Percentiles rank a stretch among this genome's conserved stretches.
These are phyloP conservation scores for Phylloporus sp. DNA, from an alignment of 768 basidiomycete genomes.

Conservation along the genomic window DNA sequence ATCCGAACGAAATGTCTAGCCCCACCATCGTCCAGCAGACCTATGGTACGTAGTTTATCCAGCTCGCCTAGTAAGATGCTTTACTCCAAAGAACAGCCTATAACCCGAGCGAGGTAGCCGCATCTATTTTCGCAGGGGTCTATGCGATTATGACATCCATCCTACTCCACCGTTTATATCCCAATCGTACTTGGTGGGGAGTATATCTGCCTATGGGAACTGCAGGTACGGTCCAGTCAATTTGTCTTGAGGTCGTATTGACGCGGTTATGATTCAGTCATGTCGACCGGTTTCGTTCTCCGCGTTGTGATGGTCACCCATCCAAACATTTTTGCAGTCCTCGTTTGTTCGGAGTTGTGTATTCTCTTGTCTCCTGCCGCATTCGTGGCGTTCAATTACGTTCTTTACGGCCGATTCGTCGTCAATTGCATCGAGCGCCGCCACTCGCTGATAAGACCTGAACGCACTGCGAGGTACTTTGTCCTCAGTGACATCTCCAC, in stretches of 20 bases:
- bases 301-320: conserved; percentile 17
- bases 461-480: conserved; percentile 22
- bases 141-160: conserved; percentile 12
- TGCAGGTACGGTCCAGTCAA: conserved; percentile 12
- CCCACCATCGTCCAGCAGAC: conserved; percentile 6
- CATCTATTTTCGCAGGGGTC: conserved; percentile 20
- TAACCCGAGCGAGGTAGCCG: conserved; percentile 20
- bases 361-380: conserved; percentile 25
- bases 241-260: not conserved
- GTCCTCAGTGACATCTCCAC: conserved; percentile 27
- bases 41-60: not conserved
- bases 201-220: conserved; percentile 30
- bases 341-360: conserved; percentile 19
- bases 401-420: conserved; percentile 29
- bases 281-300: conserved; percentile 17
- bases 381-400: conserved; percentile 33
- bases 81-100: conserved; percentile 15
- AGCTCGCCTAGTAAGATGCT: not conserved
- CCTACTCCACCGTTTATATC: conserved; percentile 17
- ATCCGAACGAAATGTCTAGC: conserved; percentile 1
- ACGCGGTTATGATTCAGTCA: conserved; percentile 12
- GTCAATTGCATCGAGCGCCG: conserved; percentile 13
- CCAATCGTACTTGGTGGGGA: conserved; percentile 29
- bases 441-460: conserved; percentile 24
- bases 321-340: conserved; percentile 16